Conservation (phyloP, 345 rosid species). For the Populus pruinosa region DNA sequence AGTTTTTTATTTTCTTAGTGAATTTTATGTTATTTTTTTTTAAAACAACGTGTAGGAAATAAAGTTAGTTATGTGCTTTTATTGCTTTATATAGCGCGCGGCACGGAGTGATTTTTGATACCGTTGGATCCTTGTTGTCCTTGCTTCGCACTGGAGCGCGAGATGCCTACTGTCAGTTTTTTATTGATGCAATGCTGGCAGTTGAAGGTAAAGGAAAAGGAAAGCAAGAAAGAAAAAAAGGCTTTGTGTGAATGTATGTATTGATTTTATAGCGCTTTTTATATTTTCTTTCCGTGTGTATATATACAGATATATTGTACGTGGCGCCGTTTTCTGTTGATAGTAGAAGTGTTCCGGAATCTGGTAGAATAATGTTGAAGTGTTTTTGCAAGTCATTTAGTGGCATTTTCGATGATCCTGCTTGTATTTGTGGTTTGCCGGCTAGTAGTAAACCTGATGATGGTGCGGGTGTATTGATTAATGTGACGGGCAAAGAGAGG, state of each 20-base stretch:
- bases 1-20: neutral
- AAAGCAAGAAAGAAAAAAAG: neutral
- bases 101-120: conserved; percentile 74
- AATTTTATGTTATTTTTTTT: neutral
- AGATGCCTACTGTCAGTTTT: conserved; percentile 71
- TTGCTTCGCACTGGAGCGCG: conserved; percentile 77
- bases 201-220: conserved; percentile 54
- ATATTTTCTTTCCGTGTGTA: neutral
- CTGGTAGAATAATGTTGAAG: conserved; percentile 37
- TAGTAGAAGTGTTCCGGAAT: conserved; percentile 27
- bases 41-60: neutral
- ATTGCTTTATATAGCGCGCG: conserved; percentile 39
- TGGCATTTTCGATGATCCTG: conserved; percentile 48
- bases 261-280: neutral
- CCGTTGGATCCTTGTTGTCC: conserved; percentile 75
- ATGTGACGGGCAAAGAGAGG: conserved; percentile 51
- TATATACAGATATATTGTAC: conserved; percentile 56
- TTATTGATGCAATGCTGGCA: conserved; percentile 61
- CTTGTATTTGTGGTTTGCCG: conserved; percentile 64
- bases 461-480: conserved; percentile 65
- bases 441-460: conserved; percentile 50
- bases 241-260: neutral
- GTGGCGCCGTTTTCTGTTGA: conserved; percentile 41
- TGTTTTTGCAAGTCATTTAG: conserved; percentile 64
- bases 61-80: neutral